These are phyloP conservation scores for Candida wancherniae DNA, from an alignment of 805 yeast genomes.

Conservation along the genomic window DNA sequence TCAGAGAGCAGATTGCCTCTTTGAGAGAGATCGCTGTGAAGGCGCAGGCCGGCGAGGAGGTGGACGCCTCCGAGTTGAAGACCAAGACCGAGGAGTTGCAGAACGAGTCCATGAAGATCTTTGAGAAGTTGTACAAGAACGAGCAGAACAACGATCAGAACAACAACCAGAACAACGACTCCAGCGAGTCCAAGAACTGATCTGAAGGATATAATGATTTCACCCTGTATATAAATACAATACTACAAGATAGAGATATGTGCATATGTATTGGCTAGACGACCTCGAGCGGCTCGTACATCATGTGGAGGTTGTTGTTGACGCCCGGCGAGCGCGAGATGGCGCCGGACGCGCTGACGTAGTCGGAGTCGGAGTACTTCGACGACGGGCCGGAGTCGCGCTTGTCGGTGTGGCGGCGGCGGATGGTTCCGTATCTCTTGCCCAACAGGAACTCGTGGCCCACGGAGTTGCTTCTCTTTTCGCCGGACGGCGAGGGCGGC, in stretches of 20 bases:
- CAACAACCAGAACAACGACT: slow-evolving; percentile 20
- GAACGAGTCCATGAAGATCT: slow-evolving; percentile 67
- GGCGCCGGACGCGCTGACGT: slow-evolving; percentile 1
- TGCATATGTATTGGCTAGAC: not conserved
- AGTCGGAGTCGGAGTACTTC: not conserved
- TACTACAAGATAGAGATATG: too few relatives aligned
- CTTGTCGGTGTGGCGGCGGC: slow-evolving; percentile 4
- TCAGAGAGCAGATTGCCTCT: slow-evolving; percentile 23
- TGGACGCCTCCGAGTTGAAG: slow-evolving; percentile 60
- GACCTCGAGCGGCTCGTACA: too few relatives aligned
- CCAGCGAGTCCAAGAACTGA: slow-evolving; percentile 25
- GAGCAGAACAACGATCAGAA: too few relatives aligned
- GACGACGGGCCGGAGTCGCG: slow-evolving; percentile 7
- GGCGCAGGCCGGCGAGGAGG: slow-evolving; percentile 60
- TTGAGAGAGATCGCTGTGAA: slow-evolving; percentile 60
- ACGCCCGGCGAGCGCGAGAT: slow-evolving; percentile 8
- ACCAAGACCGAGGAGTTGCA: slow-evolving; percentile 72
- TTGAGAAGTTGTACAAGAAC: slow-evolving; percentile 54
- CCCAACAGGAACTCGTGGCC: slow-evolving; percentile 2
- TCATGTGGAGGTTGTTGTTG: too few relatives aligned
- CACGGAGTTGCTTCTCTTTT: not conserved
- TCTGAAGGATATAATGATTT: slow-evolving; percentile 1
- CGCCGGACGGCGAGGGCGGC: not conserved
- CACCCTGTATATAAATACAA: slow-evolving; percentile 18
- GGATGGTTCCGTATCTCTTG: slow-evolving; percentile 13